A percentile compares a stretch with the other conserved stretches of the same genome.
Evolutionary conservation across 768 basidiomycete species (phyloP).

Genomic region (Neoboletus subvelutipes): DNA sequence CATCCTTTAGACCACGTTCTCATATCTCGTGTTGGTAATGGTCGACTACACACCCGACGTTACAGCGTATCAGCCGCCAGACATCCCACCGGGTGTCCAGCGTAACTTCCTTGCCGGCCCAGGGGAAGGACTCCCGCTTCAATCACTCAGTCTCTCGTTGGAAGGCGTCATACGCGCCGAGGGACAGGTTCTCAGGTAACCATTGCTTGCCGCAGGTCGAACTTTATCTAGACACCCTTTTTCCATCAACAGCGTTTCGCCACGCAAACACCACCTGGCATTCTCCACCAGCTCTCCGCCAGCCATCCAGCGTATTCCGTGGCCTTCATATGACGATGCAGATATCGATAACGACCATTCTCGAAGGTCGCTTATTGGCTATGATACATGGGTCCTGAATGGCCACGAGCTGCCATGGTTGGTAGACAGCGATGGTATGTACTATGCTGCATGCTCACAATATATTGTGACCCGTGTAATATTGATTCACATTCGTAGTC

Average conservation of each 20-base stretch:
- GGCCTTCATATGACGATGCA: slow-evolving; percentile 57
- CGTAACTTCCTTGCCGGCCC: slow-evolving; percentile 75
- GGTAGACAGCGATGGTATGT: slow-evolving; percentile 66
- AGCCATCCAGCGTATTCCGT: slow-evolving; percentile 80
- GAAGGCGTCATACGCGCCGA: slow-evolving; percentile 83
- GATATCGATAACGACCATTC: slow-evolving; percentile 37
- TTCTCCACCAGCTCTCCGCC: slow-evolving; percentile 77
- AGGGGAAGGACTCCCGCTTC: slow-evolving; percentile 73
- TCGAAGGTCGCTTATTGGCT: slow-evolving; percentile 39
- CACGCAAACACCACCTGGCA: slow-evolving; percentile 62
- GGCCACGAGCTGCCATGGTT: slow-evolving; percentile 74
- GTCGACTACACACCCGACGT: slow-evolving; percentile 59
- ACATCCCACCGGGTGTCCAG: slow-evolving; percentile 47
- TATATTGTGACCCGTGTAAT: neutral
- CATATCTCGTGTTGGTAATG: slow-evolving; percentile 73
- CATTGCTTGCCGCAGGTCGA: neutral
- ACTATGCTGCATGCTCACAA: neutral
- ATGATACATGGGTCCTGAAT: slow-evolving; percentile 71
- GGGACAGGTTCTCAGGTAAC: slow-evolving; percentile 68
- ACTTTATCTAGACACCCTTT: slow-evolving; percentile 1
- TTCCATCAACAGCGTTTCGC: slow-evolving; percentile 58
- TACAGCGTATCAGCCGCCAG: slow-evolving; percentile 54
- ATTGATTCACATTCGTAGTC: slow-evolving; percentile 40
- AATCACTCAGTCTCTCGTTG: slow-evolving; percentile 65
- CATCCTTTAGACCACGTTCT: slow-evolving; percentile 64